Base-by-base conservation (phyloP, 2,329 filamentous ascomycete genomes). In the Neofusicoccum ribis region DNA sequence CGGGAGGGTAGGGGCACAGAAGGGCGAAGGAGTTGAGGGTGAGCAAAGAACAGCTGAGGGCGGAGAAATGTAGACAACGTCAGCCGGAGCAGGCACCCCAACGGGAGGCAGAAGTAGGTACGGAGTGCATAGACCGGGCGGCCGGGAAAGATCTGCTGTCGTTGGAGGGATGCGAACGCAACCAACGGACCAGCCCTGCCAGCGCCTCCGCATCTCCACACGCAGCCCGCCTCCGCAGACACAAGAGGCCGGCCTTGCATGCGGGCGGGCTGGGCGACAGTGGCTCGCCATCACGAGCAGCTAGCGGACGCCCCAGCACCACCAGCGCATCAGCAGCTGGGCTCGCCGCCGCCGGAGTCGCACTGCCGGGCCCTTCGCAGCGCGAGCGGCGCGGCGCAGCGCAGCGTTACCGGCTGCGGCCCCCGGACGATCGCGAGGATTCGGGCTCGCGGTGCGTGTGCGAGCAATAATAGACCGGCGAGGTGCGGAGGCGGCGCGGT, bases 21-120 rank as follows among this genome's bases (percentile, higher is more conserved):
- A 17, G 39, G 5, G 52, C 7, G 52, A 58, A 44, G 56, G 27
- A 47, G 56, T 41, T 60, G 56, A 36, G 56, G 52, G 15, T 34
- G 54, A 59, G 34, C 14, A 43, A 9, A 9, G 37, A 34, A 23
- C 39, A 44, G 39, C 20, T 31, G 52, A 58, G 20, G 27, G 43
- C 56, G 56, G 56, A 60, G 41, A 47, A 37, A 39, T 47, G 41
- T 36, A 46, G 17, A 20, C 5, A 23, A 46, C 23, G 56, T 47
- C 41, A 60, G 56, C 56, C 41, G 56, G 56, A 60, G 56, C 31
- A 60, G 27, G 54, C 23, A 46, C 54, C 54, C 54, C 54, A 59
- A 59, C 54, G 43, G 56, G 43, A 37, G 15, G 15, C 39, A 46
- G 23, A 46, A 59, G 54, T 36, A 59, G 52, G 52, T 58, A 43